A percentile compares a stretch with the other conserved stretches of the same genome.
phyloP scores from a whole-genome alignment of 2,329 filamentous ascomycete species.

The Alternaria gansuensis region DNA sequence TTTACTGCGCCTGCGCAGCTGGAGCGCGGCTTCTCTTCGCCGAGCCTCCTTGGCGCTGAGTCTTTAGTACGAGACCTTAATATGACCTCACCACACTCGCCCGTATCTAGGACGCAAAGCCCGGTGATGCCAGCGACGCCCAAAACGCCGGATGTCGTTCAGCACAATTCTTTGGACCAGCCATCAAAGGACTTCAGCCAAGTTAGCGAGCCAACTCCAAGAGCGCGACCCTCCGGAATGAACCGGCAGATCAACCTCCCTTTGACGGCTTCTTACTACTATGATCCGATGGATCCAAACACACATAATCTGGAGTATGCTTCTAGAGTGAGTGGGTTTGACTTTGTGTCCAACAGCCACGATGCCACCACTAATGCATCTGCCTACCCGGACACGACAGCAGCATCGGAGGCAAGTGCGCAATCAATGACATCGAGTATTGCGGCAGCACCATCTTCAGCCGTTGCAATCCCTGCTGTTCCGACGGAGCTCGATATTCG shows the following conservation, averaged over 20 bases:
- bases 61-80: conserved; percentile 60
- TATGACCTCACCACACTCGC: conserved; percentile 57
- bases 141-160: conserved; percentile 48
- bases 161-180: conserved; percentile 45
- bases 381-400: conserved; percentile 43
- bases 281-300: conserved; percentile 54
- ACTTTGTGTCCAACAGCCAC: conserved; percentile 47
- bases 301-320: conserved; percentile 60
- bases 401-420: conserved; percentile 34
- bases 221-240: conserved; percentile 47
- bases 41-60: conserved; percentile 59
- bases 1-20: conserved; percentile 34
- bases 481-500: conserved; percentile 46
- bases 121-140: conserved; percentile 52
- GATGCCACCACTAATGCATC: conserved; percentile 31
- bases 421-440: conserved; percentile 25
- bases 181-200: conserved; percentile 40
- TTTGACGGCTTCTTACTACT: conserved; percentile 57
- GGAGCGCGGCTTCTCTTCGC: conserved; percentile 41
- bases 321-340: conserved; percentile 56
- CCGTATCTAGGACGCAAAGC: conserved; percentile 48
- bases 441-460: conserved; percentile 30
- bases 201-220: conserved; percentile 51
- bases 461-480: conserved; percentile 32
- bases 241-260: conserved; percentile 57